Base-by-base conservation (phyloP, 1,284 basidiomycete species). In the Amylostereum chailletii region DNA sequence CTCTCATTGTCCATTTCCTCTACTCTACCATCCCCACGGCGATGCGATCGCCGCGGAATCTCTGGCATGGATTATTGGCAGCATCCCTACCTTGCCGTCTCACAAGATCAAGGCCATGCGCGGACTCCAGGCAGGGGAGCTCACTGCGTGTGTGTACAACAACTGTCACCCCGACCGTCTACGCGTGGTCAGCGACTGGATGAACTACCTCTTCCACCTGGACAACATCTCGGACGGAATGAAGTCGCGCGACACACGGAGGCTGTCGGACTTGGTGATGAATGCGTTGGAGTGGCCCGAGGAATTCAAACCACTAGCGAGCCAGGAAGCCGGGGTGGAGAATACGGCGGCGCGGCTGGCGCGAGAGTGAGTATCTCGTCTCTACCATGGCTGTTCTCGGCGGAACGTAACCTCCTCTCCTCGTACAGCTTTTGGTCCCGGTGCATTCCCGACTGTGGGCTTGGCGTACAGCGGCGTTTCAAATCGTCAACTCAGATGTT, bases 81-180 rank as follows among this genome's bases (percentile, higher is more conserved):
- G 58, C 31, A 70, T 70, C 34, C 76, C 74, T 47, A 72, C 72
- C n/a, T 72, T 83, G 52, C 71, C 71, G 27, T 62, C 72, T 39
- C 75, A 76, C 53, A 72, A 72, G 48, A 66, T 74, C 46, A 63
- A 65, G 37, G 76, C 75, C 4, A 68, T 85, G 45, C 70, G 72
- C 54, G 78, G 78, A 19, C 67, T 85, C 42, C 75, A 80, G 55
- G 81, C 80, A 11, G 83, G 83, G 46, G 75, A 81, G 57, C 75
- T 86, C 53, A 78, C 83, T 26, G 79, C 81, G 1, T 75, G 70
- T 59, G 83, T 79, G 61, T 86, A 85, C 60, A 71, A 78, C 42
- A 69, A 71, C 34, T 69, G 76, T 34, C 62, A 75, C 19, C 60
- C 70, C 39, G 71, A 74, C 49, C 77, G 74, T 50, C 74, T 86